Percentiles rank a stretch among this genome's conserved stretches.
phyloP scores from a whole-genome alignment of 768 basidiomycete species.

The Leucocoprinus birnbaumii region DNA sequence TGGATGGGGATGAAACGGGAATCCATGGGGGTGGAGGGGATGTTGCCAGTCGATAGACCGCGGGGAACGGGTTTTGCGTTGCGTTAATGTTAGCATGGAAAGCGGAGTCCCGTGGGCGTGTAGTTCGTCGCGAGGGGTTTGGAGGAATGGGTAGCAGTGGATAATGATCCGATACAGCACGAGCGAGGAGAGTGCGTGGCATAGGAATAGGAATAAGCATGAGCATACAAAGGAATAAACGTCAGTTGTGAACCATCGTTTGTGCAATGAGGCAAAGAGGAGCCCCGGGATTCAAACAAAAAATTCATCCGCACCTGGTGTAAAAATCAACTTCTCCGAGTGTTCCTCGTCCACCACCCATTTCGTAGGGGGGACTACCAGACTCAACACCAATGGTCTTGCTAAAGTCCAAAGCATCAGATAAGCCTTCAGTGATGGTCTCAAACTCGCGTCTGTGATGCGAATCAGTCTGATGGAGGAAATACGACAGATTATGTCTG shows the following conservation, averaged over 20 bases:
- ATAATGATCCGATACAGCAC: neutral
- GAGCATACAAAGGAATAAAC: neutral
- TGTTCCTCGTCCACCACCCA: slow-evolving; percentile 65
- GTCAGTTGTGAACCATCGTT: neutral
- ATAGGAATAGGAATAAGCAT: neutral
- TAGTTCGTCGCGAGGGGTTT: neutral
- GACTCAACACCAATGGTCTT: slow-evolving; percentile 76
- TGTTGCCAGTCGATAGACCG: neutral
- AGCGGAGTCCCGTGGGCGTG: neutral
- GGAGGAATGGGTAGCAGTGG: neutral
- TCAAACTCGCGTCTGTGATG: slow-evolving; percentile 73
- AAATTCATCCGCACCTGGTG: slow-evolving; percentile 57
- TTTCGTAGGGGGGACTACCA: slow-evolving; percentile 55
- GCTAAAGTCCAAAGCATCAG: slow-evolving; percentile 93
- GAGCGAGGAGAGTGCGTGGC: neutral
- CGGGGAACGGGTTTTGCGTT: neutral
- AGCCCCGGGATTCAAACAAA: too few relatives aligned
- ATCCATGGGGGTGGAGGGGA: too few relatives aligned
- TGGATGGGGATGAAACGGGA: neutral
- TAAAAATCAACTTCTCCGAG: slow-evolving; percentile 92
- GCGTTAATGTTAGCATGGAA: neutral
- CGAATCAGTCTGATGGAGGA: neutral
- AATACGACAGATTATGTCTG: neutral
- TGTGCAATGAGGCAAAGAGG: slow-evolving; percentile 4
- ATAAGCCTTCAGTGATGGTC: slow-evolving; percentile 75